phyloP scores from a whole-genome alignment of 495 filamentous ascomycete genomes.

The Bombardia bombarda region DNA sequence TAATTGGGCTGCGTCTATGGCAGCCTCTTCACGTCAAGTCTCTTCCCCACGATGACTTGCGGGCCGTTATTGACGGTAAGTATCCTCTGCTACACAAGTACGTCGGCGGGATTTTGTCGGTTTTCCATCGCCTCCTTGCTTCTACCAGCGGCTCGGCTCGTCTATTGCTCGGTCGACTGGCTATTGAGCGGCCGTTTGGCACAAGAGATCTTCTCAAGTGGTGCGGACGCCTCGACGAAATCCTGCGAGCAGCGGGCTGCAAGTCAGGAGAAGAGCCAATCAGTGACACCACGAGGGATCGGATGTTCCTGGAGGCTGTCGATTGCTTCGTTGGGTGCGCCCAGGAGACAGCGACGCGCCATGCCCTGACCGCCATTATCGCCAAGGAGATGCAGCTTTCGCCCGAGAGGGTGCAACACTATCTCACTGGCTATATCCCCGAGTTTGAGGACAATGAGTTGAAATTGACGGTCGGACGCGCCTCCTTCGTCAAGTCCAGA shows the following conservation, averaged over 20 bases:
- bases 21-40: constrained; percentile 58
- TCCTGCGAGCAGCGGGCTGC: constrained; percentile 50
- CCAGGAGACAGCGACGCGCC: constrained; percentile 54
- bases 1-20: constrained; percentile 82
- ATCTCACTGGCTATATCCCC: constrained; percentile 59
- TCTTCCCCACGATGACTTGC: constrained; percentile 62
- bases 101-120: constrained; percentile 60
- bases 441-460: constrained; percentile 49
- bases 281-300: constrained; percentile 62
- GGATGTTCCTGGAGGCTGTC: constrained; percentile 82
- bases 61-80: constrained; percentile 58
- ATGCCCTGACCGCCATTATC: constrained; percentile 55
- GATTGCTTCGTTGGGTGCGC: constrained; percentile 82
- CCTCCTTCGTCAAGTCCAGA: constrained; percentile 42
- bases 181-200: constrained; percentile 52
- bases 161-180: constrained; percentile 45
- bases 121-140: constrained; percentile 60
- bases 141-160: constrained; percentile 43
- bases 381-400: constrained; percentile 81
- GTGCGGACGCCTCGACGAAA: constrained; percentile 62
- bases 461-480: constrained; percentile 60
- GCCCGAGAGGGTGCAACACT: constrained; percentile 65
- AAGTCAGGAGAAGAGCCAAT: constrained; percentile 69
- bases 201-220: constrained; percentile 86
- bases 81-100: constrained; percentile 65